phyloP scores from a whole-genome alignment of 768 basidiomycete genomes.

The Hypholoma fasciculare region DNA sequence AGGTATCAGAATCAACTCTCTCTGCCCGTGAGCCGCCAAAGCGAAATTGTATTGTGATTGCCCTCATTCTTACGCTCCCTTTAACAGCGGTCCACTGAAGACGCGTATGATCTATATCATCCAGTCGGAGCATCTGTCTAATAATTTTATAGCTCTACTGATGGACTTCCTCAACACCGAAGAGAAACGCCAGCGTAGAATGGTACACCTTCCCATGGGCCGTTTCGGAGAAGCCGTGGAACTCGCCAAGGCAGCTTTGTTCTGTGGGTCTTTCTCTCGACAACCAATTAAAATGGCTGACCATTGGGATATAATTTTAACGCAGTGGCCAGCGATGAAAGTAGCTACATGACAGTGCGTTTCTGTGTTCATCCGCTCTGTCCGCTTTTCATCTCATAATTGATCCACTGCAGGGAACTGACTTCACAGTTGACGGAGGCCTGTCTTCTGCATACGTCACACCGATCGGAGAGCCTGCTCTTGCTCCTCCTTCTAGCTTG shows the following conservation, averaged over 20 bases:
- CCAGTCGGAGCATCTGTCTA: not conserved
- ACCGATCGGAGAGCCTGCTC: slow-evolving; percentile 70
- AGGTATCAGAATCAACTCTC: slow-evolving; percentile 93
- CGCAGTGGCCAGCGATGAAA: slow-evolving; percentile 82
- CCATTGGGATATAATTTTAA: not conserved
- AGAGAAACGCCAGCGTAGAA: slow-evolving; percentile 89
- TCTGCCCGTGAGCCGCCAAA: slow-evolving; percentile 79
- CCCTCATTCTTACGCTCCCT: slow-evolving; percentile 5
- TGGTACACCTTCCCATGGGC: slow-evolving; percentile 94
- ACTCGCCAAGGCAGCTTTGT: slow-evolving; percentile 89
- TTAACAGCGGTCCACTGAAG: slow-evolving; percentile 82
- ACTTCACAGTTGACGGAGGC: slow-evolving; percentile 97
- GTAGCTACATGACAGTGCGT: slow-evolving; percentile 90
- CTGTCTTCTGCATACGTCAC: slow-evolving; percentile 93
- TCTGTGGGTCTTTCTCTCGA: slow-evolving; percentile 59
- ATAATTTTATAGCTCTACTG: slow-evolving; percentile 65
- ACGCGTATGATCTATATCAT: slow-evolving; percentile 63
- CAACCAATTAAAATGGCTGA: not conserved
- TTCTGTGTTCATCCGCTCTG: not conserved
- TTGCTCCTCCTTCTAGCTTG: slow-evolving; percentile 73
- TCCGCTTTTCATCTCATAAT: slow-evolving; percentile 2
- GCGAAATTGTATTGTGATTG: not conserved
- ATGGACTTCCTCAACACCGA: slow-evolving; percentile 98
- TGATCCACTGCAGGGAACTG: slow-evolving; percentile 60
- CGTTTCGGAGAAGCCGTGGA: slow-evolving; percentile 97